Evolutionary conservation across 1,284 basidiomycete species (phyloP).

Genomic region (Naganishia liquefaciens): DNA sequence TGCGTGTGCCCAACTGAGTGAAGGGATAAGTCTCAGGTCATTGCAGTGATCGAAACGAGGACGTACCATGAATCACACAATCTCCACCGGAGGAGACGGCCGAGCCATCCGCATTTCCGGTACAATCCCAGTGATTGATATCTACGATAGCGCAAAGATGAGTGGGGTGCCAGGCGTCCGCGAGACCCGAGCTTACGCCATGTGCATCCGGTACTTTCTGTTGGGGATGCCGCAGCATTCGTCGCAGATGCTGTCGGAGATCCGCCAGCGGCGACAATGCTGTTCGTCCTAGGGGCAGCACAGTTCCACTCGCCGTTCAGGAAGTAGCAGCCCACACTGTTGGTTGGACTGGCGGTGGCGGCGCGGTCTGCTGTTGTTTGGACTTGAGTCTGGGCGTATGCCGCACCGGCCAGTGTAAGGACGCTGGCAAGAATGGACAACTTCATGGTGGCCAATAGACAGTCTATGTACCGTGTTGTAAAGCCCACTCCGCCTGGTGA

Average conservation of each 20-base stretch:
- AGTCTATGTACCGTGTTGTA: neutral
- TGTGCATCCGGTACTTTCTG: conserved; percentile 39
- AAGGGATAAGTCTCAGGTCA: neutral
- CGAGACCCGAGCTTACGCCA: conserved; percentile 30
- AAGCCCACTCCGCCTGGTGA: too few relatives aligned
- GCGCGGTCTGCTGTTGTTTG: conserved; percentile 15
- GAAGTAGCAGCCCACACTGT: conserved; percentile 37
- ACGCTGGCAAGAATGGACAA: conserved; percentile 5
- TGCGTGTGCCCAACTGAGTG: conserved; percentile 41
- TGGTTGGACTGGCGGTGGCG: conserved; percentile 36
- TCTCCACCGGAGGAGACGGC: conserved; percentile 36
- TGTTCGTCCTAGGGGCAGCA: conserved; percentile 35
- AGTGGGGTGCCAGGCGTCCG: neutral
- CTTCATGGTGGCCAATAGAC: neutral
- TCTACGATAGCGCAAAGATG: conserved; percentile 13
- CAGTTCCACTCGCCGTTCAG: conserved; percentile 42
- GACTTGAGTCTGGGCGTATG: conserved; percentile 27
- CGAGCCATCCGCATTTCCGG: conserved; percentile 33
- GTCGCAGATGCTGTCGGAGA: conserved; percentile 13
- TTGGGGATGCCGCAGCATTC: conserved; percentile 37
- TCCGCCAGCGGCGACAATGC: conserved; percentile 29
- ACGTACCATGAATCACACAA: conserved; percentile 45
- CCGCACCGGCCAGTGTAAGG: neutral
- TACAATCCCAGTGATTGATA: conserved; percentile 45
- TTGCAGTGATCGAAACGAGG: neutral